A percentile compares a stretch with the other conserved stretches of the same genome.
These are phyloP conservation scores for Helminthosporium solani DNA, from an alignment of 2,329 filamentous ascomycete genomes.

Conservation along the genomic window DNA sequence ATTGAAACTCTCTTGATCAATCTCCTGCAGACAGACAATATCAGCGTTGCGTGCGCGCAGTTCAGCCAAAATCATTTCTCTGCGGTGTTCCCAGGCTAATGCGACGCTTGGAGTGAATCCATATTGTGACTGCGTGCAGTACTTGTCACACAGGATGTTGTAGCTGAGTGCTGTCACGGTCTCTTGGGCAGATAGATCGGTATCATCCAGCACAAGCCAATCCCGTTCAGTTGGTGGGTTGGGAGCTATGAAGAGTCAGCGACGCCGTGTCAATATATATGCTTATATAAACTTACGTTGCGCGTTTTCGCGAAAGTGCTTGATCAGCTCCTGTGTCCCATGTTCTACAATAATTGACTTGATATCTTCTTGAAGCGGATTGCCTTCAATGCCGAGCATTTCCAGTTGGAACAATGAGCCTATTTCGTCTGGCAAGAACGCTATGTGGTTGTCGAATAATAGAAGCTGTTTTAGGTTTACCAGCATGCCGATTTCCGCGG, in stretches of 20 bases:
- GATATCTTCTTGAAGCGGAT: constrained; percentile 73
- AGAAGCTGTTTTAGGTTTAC: constrained; percentile 83
- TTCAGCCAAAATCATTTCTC: constrained; percentile 79
- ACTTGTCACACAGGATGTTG: constrained; percentile 95
- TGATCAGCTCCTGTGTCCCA: constrained; percentile 82
- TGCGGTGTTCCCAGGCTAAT: constrained; percentile 83
- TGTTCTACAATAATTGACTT: constrained; percentile 84
- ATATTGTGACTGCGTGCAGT: constrained; percentile 80
- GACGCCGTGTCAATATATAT: constrained; percentile 1
- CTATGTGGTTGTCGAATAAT: constrained; percentile 87
- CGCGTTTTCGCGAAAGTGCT: constrained; percentile 77
- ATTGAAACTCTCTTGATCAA: constrained; percentile 88
- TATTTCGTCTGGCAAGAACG: constrained; percentile 78
- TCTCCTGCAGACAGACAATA: constrained; percentile 89
- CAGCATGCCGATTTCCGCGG: constrained; percentile 94
- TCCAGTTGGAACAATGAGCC: constrained; percentile 88
- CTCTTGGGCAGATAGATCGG: constrained; percentile 52
- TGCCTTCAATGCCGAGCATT: constrained; percentile 87
- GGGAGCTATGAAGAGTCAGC: constrained; percentile 55
- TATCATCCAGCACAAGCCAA: constrained; percentile 71
- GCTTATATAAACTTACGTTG: constrained; percentile 66
- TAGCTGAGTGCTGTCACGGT: constrained; percentile 85
- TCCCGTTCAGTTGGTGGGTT: constrained; percentile 74
- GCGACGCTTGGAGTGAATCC: constrained; percentile 85
- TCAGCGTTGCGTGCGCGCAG: constrained; percentile 78